These are phyloP conservation scores for Fennellomyces sp. DNA, from an alignment of 371 early-diverging fungal genomes.

Conservation along the genomic window DNA sequence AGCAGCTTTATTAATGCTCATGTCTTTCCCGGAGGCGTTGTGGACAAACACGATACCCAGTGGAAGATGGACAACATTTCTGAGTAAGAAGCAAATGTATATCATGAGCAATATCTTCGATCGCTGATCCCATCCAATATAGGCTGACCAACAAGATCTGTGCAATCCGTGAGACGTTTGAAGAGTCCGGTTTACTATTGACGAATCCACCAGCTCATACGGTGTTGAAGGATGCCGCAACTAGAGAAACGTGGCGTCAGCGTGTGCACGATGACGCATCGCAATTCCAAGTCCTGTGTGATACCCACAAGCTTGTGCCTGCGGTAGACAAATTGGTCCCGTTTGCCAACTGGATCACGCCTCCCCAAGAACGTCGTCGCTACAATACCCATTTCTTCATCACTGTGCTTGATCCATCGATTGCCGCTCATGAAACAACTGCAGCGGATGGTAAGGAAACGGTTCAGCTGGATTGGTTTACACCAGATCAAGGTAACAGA, in stretches of 20 bases:
- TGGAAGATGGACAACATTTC: neutral
- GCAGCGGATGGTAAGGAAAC: constrained; percentile 71
- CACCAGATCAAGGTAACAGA: constrained; percentile 63
- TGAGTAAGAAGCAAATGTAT: constrained; percentile 3
- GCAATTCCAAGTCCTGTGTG: constrained; percentile 61
- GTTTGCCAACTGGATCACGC: constrained; percentile 84
- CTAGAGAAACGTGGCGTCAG: constrained; percentile 49
- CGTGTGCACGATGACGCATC: constrained; percentile 52
- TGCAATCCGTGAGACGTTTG: constrained; percentile 83
- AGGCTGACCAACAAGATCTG: constrained; percentile 55
- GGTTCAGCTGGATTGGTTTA: constrained; percentile 66
- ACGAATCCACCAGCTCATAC: constrained; percentile 43
- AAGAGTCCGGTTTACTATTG: constrained; percentile 77
- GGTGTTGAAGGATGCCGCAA: constrained; percentile 25
- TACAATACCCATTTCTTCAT: constrained; percentile 81
- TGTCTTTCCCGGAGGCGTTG: constrained; percentile 66
- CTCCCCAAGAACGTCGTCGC: constrained; percentile 62
- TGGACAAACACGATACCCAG: constrained; percentile 56
- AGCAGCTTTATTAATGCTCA: constrained; percentile 62
- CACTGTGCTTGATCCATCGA: constrained; percentile 44
- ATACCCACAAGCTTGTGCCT: constrained; percentile 41
- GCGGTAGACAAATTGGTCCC: constrained; percentile 48
- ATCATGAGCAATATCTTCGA: neutral
- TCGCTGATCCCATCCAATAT: neutral
- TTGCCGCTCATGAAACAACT: constrained; percentile 8